Conservation (phyloP, 1,284 basidiomycete genomes). For the Ceratobasidium sp. region DNA sequence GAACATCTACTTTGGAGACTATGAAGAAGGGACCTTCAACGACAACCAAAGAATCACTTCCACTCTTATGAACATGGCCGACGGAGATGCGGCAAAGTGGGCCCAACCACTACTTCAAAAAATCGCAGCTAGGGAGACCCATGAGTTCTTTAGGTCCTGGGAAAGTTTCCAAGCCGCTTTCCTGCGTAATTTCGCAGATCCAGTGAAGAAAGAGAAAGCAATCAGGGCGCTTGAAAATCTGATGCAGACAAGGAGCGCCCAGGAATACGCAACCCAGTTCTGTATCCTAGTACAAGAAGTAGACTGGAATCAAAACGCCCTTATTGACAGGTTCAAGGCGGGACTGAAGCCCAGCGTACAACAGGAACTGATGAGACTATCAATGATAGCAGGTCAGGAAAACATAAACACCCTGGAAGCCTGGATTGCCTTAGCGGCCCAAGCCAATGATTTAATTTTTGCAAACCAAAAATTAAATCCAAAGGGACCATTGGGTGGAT, state of each 20-base stretch:
- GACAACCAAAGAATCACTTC: not conserved
- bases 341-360: not conserved
- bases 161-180: not conserved
- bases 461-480: not conserved
- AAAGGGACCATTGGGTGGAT: not conserved
- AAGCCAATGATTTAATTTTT: not conserved
- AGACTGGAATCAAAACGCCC: not conserved
- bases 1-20: not conserved
- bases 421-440: not conserved
- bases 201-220: not conserved
- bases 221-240: not conserved
- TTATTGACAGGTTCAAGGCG: not conserved
- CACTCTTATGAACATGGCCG: not conserved
- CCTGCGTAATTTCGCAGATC: not conserved
- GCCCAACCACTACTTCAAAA: not conserved
- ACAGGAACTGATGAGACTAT: not conserved
- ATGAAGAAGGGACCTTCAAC: not conserved
- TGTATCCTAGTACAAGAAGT: not conserved
- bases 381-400: not conserved
- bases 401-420: not conserved
- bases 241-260: not conserved
- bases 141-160: not conserved
- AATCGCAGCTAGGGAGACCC: not conserved
- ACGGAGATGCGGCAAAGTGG: not conserved
- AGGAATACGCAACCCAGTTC: not conserved